Percentiles rank a stretch among this genome's conserved stretches.
These are phyloP conservation scores for Coemansia sp. DNA, from an alignment of 192 early-diverging fungal genomes.

Conservation along the genomic window DNA sequence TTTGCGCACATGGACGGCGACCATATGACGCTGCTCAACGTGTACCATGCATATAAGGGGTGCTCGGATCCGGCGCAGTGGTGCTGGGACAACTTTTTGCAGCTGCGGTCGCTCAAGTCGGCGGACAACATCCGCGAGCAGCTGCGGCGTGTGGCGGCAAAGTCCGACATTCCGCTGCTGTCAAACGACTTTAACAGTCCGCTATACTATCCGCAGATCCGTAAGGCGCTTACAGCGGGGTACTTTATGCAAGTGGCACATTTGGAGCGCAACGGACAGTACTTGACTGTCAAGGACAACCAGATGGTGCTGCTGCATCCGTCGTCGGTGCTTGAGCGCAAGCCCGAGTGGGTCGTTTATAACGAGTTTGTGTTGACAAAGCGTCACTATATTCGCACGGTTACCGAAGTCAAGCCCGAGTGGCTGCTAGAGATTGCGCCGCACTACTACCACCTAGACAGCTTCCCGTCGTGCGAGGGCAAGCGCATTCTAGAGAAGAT, in stretches of 20 bases:
- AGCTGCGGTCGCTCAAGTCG: conserved; percentile 80
- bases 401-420: conserved; percentile 83
- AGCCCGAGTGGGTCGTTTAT: conserved; percentile 99
- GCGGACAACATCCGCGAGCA: conserved; percentile 93
- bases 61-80: conserved; percentile 72
- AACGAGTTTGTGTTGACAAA: conserved; percentile 98
- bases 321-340: conserved; percentile 80
- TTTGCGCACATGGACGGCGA: conserved; percentile 96
- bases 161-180: conserved; percentile 65
- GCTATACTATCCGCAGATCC: conserved; percentile 83
- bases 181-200: conserved; percentile 71
- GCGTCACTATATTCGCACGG: conserved; percentile 94
- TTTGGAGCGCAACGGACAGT: conserved; percentile 81
- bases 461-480: conserved; percentile 91
- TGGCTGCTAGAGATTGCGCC: conserved; percentile 83
- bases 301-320: conserved; percentile 95
- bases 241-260: conserved; percentile 99
- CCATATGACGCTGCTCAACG: conserved; percentile 94
- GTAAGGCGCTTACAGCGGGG: conserved; percentile 84
- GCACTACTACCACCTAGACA: conserved; percentile 85
- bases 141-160: conserved; percentile 79
- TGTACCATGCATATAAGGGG: conserved; percentile 85
- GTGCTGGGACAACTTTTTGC: conserved; percentile 94
- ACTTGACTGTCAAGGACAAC: conserved; percentile 96
- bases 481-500: conserved; percentile 79